Base-by-base conservation (phyloP, 2,329 filamentous ascomycete genomes). In the Cytospora schulzeri region DNA sequence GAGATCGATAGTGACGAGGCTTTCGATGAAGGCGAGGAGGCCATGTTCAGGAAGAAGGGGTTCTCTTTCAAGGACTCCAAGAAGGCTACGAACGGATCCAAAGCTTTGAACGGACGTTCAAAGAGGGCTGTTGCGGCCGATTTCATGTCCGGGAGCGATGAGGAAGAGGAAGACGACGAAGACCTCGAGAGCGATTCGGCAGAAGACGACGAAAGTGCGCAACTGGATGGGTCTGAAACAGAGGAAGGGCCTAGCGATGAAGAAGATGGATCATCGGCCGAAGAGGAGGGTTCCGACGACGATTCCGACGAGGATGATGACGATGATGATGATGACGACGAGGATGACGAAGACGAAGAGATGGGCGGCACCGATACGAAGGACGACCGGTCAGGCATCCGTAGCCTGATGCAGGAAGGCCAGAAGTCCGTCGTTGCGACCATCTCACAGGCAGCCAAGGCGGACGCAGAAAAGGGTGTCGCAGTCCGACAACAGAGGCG, bases 401-500 rank as follows among this genome's bases (percentile, higher is more conserved):
- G 85, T 64, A 86, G 86, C 70, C 81, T 92, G 68, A 88, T 93
- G 81, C 83, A 80, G 45, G 81, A 88, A 41, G 87, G 90, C 64
- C 87, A 91, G 68, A 89, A 88, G 72, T 83, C 80, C 4, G 83
- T 92, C 45, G 81, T 88, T 8, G 83, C 86, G 22, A 87, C 86
- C 11, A 75, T 85, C 52, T 79, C 81, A 1, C 82, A 89, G 72
- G 88, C 90, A 1, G 88, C 88, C 60, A 88, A 89, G 72, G 87
- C 87, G 60, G 95, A 98, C 73, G 87, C 90, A 5, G 86, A 89
- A 51, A 98, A 98, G 76, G 95, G 95, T 15, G 79, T 85, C 62
- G 94, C 94, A 0, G 91, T 99, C 45, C 94, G 93, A 71, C 82
- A 88, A 64, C 95, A 99, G 77, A 88, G 93, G 59, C 89, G 89